A percentile compares a stretch with the other conserved stretches of the same genome.
phyloP scores from a whole-genome alignment of 2,329 filamentous ascomycete species.

The Pseudocercospora fijiensis region DNA sequence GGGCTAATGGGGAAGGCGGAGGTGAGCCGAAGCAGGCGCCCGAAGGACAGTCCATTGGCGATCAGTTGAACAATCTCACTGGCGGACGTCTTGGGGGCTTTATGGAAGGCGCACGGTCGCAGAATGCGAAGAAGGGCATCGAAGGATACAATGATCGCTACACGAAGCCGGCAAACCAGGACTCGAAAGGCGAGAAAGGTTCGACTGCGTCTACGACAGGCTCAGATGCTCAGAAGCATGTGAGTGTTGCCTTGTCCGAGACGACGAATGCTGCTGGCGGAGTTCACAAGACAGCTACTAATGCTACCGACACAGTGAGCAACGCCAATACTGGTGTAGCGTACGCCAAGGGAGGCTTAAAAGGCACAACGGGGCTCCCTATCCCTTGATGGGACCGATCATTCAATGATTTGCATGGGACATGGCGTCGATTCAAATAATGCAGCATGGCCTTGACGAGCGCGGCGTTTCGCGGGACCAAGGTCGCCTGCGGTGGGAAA shows the following conservation, averaged over 20 bases:
- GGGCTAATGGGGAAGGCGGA: constrained; percentile 33
- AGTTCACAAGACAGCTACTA: constrained; percentile 21
- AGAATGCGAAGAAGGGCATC: constrained; percentile 26
- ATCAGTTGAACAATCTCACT: constrained; percentile 43
- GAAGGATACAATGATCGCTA: constrained; percentile 25
- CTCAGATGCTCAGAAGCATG: constrained; percentile 22
- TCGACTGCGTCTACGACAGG: constrained; percentile 12
- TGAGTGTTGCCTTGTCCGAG: constrained; percentile 25
- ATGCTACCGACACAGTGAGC: constrained; percentile 25
- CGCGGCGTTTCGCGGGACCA: constrained; percentile 1
- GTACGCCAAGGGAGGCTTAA: constrained; percentile 31
- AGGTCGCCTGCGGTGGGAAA: background rate
- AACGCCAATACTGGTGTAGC: constrained; percentile 13
- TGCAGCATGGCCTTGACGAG: constrained; percentile 2
- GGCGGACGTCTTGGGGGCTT: constrained; percentile 42
- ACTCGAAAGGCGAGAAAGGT: constrained; percentile 15
- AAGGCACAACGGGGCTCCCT: constrained; percentile 28
- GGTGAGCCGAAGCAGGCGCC: constrained; percentile 21
- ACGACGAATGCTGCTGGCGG: constrained; percentile 24
- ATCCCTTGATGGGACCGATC: background rate
- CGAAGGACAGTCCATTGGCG: constrained; percentile 41
- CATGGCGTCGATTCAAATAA: background rate
- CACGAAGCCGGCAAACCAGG: constrained; percentile 18
- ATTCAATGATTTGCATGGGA: background rate
- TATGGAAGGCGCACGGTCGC: constrained; percentile 32